Base-by-base conservation (phyloP, 768 basidiomycete genomes). In the Lentinus brumalis region DNA sequence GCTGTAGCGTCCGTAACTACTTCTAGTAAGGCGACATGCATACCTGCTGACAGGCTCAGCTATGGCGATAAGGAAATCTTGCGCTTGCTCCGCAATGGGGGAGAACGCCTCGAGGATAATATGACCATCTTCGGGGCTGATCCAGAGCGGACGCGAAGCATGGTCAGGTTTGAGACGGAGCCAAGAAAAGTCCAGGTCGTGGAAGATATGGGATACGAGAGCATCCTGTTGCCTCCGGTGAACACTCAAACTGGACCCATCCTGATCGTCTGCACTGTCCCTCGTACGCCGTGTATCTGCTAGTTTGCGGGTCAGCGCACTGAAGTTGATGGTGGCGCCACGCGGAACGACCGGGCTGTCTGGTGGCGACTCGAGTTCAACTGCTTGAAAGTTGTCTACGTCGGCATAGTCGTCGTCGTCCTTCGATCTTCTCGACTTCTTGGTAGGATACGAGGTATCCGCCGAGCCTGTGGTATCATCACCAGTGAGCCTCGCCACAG, bases 91-190 rank as follows among this genome's bases (percentile, higher is more conserved):
- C 21, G 96, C 96, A 63, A 98, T 95, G 4, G 97, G 94, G 26
- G 94, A 95, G 74, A 99, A 99, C 0, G 94, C 94, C 75, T 99
- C 97, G 38, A 99, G 86, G 62, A 98, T 98, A 69, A 98, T 98
- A 66, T 91, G 87, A 0, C 89, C 89, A 71, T 94, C 90, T 65
- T 92, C 89, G 6, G 94, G 94, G 66, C 89, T 92, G 64, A 99
- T 98, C 96, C 96, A 99, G 16, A 98, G 78, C 15, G 97, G 97
- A 49, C 97, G 86, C 5, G 92, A 89, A 35, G 86, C 81, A 73
- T 99, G 97, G 76, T 99, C 97, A 2, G 84, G 78, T 73, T 98
- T 97, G 56, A 99, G 78, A 67, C 89, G 86, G 44, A 97, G 79
- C 82, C 86, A 91, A 3, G 91, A 89, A 69, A 92, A 95, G 74